Evolutionary conservation across 2,329 filamentous ascomycete species (phyloP).

Genomic region (Pleomassaria siparia): DNA sequence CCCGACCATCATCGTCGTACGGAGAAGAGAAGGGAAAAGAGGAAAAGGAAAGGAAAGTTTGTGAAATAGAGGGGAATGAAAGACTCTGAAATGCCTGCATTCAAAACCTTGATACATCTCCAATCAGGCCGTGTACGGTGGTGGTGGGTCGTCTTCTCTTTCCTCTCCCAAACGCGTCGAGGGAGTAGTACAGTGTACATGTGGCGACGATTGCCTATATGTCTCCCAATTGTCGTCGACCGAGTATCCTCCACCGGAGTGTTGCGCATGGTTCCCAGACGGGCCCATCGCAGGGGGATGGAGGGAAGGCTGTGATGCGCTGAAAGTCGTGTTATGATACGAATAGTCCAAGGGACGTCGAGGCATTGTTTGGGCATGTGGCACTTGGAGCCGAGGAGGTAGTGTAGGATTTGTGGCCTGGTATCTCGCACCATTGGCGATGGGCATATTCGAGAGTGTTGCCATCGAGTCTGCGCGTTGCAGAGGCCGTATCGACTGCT

Average conservation of each 20-base stretch:
- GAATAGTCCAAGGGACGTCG: slow-evolving; percentile 18
- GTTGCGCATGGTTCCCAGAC: slow-evolving; percentile 13
- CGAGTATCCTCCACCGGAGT: slow-evolving; percentile 15
- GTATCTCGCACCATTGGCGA: slow-evolving; percentile 34
- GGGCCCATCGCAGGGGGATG: slow-evolving; percentile 24
- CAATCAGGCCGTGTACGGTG: slow-evolving; percentile 20
- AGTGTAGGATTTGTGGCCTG: slow-evolving; percentile 12
- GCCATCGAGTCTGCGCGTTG: slow-evolving; percentile 36
- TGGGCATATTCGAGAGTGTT: slow-evolving; percentile 37
- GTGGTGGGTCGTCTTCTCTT: slow-evolving; percentile 19
- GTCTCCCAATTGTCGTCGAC: slow-evolving; percentile 34
- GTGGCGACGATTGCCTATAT: slow-evolving; percentile 13
- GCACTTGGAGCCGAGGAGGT: slow-evolving; percentile 15
- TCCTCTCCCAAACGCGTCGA: slow-evolving; percentile 14
- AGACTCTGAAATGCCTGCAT: slow-evolving; percentile 13
- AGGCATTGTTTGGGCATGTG: slow-evolving; percentile 15
- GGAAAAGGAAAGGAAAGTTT: too few relatives aligned
- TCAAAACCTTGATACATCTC: not conserved
- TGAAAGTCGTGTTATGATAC: slow-evolving; percentile 31
- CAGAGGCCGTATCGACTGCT: slow-evolving; percentile 27
- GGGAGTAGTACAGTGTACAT: slow-evolving; percentile 9
- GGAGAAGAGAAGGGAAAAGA: too few relatives aligned
- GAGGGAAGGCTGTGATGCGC: slow-evolving; percentile 31
- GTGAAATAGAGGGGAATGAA: not conserved
- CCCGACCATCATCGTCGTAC: too few relatives aligned